A percentile compares a stretch with the other conserved stretches of the same genome.
Evolutionary conservation across 768 basidiomycete genomes (phyloP).

Genomic region (Epithele typhae): DNA sequence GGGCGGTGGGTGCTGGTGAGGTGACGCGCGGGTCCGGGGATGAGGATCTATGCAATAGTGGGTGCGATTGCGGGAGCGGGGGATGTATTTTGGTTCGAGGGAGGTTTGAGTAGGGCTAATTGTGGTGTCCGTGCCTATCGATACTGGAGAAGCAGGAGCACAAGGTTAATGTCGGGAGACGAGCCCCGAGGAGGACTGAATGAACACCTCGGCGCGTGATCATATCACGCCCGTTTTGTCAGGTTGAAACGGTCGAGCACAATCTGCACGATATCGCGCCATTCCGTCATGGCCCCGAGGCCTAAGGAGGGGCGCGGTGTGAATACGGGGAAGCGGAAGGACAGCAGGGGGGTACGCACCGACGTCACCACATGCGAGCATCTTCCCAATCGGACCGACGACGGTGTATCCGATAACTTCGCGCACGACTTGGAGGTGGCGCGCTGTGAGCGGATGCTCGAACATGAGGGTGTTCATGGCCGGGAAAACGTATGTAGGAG

Average conservation of each 20-base stretch:
- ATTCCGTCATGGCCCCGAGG: constrained; percentile 94
- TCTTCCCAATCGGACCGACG: constrained; percentile 84
- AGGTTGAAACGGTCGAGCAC: constrained; percentile 54
- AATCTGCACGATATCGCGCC: constrained; percentile 80
- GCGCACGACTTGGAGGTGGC: constrained; percentile 71
- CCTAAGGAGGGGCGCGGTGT: constrained; percentile 39
- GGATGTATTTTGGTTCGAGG: too few relatives aligned
- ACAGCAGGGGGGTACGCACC: constrained; percentile 43
- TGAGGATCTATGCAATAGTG: too few relatives aligned
- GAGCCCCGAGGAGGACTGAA: too few relatives aligned
- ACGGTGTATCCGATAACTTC: constrained; percentile 79
- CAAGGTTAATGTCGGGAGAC: too few relatives aligned
- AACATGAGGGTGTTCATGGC: constrained; percentile 99
- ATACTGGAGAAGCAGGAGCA: too few relatives aligned
- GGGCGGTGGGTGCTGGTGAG: constrained; percentile 63
- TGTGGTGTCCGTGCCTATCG: too few relatives aligned
- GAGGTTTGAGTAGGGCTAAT: too few relatives aligned
- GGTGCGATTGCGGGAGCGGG: too few relatives aligned
- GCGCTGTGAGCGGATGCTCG: constrained; percentile 83
- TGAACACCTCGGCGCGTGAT: too few relatives aligned
- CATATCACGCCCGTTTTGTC: too few relatives aligned
- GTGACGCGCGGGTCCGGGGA: constrained; percentile 1
- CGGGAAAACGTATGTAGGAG: constrained; percentile 88
- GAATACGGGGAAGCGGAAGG: not conserved
- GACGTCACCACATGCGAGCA: constrained; percentile 86